These are phyloP conservation scores for Scheffersomyces segobiensis DNA, from an alignment of 1,139 yeast genomes.

Conservation along the genomic window DNA sequence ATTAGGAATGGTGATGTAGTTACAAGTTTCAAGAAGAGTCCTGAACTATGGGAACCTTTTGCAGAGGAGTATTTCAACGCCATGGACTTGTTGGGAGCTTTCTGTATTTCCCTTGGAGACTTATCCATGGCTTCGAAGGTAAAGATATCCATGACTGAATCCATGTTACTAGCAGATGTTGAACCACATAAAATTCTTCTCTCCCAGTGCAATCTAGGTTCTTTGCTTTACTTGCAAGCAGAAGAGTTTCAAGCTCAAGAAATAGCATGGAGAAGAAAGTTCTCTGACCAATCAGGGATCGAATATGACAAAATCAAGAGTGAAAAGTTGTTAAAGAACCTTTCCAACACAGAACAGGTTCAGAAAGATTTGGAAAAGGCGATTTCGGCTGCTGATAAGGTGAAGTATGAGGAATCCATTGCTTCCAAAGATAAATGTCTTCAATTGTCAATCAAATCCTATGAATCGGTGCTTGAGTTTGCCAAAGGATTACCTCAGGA, in stretches of 20 bases:
- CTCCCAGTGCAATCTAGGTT: conserved; percentile 72
- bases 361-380: conserved; percentile 9
- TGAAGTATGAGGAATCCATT: conserved; percentile 19
- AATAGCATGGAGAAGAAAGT: conserved; percentile 27
- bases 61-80: conserved; percentile 75
- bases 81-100: conserved; percentile 67
- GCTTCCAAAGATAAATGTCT: conserved; percentile 41
- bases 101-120: conserved; percentile 68
- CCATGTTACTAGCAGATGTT: conserved; percentile 73
- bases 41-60: conserved; percentile 70
- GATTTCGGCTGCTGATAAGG: conserved; percentile 13
- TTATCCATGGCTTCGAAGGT: conserved; percentile 60
- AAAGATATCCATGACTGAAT: conserved; percentile 65
- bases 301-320: conserved; percentile 22
- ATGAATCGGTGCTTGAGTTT: conserved; percentile 55
- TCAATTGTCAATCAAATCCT: conserved; percentile 44
- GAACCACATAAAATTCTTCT: conserved; percentile 64
- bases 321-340: conserved; percentile 7
- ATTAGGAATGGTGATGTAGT: conserved; percentile 18
- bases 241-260: conserved; percentile 63
- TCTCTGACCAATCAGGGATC: conserved; percentile 22
- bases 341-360: conserved; percentile 9
- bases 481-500: conserved; percentile 50
- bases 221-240: conserved; percentile 68
- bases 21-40: conserved; percentile 28